Conservation (phyloP, 768 basidiomycete species). For the Tulasnella sp. region DNA sequence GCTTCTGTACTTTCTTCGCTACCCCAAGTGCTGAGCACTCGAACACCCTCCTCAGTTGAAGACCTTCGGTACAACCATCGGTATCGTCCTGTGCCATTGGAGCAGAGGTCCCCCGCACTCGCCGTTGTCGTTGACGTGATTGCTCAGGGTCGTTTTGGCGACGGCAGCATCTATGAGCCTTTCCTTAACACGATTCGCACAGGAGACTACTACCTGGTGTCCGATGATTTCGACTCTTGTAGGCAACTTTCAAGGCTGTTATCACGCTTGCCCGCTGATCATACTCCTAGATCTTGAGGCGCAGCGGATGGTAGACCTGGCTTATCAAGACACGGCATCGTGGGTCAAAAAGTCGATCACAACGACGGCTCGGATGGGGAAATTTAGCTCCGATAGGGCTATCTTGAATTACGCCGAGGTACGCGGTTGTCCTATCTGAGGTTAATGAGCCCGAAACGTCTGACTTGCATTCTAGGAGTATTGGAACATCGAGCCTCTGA, state of each 20-base stretch:
- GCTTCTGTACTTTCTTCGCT: background rate
- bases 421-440: no score
- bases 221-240: slow-evolving; percentile 95
- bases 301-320: slow-evolving; percentile 78
- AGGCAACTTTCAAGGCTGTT: slow-evolving; percentile 26
- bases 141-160: slow-evolving; percentile 72
- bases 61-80: slow-evolving; percentile 77
- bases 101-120: slow-evolving; percentile 75
- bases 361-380: slow-evolving; percentile 74
- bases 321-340: slow-evolving; percentile 70
- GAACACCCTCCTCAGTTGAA: slow-evolving; percentile 67
- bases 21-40: background rate
- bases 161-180: slow-evolving; percentile 76
- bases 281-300: slow-evolving; percentile 60
- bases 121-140: slow-evolving; percentile 71
- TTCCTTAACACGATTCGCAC: slow-evolving; percentile 39
- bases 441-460: background rate
- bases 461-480: slow-evolving; percentile 39
- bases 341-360: slow-evolving; percentile 90
- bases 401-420: slow-evolving; percentile 84
- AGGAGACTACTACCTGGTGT: slow-evolving; percentile 69
- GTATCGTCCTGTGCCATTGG: slow-evolving; percentile 73
- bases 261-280: background rate
- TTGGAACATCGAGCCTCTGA: slow-evolving; percentile 57
- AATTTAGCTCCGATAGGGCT: slow-evolving; percentile 90